These are phyloP conservation scores for Suillus subluteus DNA, from an alignment of 768 basidiomycete genomes.

Conservation along the genomic window DNA sequence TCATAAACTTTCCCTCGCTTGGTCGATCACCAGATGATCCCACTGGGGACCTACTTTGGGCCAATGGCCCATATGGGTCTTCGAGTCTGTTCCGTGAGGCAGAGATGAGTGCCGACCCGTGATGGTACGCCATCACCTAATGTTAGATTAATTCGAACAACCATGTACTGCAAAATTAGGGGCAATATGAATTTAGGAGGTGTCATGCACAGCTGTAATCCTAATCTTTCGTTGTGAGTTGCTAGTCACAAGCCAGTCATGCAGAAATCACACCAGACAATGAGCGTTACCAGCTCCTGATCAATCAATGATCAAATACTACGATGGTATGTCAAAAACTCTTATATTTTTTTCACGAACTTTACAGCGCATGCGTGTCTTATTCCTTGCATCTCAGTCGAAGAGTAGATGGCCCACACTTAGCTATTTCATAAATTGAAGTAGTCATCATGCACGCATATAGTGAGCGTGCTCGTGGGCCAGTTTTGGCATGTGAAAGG, in stretches of 20 bases:
- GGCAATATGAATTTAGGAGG: not conserved
- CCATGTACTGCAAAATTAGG: constrained; percentile 6
- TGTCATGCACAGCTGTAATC: not conserved
- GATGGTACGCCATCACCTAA: not conserved
- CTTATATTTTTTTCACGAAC: not conserved
- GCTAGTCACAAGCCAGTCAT: not conserved
- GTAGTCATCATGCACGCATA: not conserved
- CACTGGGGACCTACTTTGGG: not conserved
- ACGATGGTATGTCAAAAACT: not conserved
- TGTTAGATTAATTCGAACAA: constrained; percentile 8
- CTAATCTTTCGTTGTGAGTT: not conserved
- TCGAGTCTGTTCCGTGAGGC: not conserved
- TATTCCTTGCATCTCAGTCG: not conserved
- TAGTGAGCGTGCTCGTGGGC: not conserved
- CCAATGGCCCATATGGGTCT: not conserved
- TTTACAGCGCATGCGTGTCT: not conserved
- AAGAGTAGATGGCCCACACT: not conserved
- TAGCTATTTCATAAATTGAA: not conserved
- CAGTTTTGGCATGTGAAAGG: not conserved
- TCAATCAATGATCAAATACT: not conserved
- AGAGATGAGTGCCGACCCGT: constrained; percentile 7
- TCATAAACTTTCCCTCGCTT: constrained; percentile 15
- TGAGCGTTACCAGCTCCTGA: not conserved
- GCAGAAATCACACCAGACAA: not conserved
- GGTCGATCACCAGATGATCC: not conserved